Base-by-base conservation (phyloP, 345 rosid species). In the Brassica rapa region DNA sequence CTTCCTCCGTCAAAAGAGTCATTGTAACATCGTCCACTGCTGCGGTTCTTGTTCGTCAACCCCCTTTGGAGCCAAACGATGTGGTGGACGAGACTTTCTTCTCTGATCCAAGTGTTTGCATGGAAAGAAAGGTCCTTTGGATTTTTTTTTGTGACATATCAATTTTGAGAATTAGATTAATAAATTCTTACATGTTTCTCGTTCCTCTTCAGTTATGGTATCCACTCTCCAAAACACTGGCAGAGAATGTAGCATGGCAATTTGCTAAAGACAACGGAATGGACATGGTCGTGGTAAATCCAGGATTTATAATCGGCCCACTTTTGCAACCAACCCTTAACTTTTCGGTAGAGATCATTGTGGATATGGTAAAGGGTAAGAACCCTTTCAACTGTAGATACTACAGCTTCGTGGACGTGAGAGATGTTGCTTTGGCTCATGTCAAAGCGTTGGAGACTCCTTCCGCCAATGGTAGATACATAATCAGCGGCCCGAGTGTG, bases 51-150 rank as follows among this genome's bases (percentile, higher is more conserved):
- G 81, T 51, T 71, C 66, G 46, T 15, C 16, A 46, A 46, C 55
- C 16, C 11, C 79, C 78, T 15, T 51, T 81, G 3, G 72, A 72
- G 49, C 73, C 82, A 2, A 82, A 84, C 14, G 61, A 76, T 6
- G 14, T 55, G n/a, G 70, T 89, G 10, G 89, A 87, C 37, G 92
- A 89, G 77, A 77, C 83, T 59, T 86, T 86, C 85, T 81, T 80
- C 72, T 86, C 90, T 1, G 83, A 86, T 71, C 83, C 85, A 35
- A 71, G 15, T 19, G 9, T 78, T 32, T 83, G 82, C 51, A 64
- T 72, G 67, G 62, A 76, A 8, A 27, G 30, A 41, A 51, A 82
- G 86, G 85, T 84, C 8, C 6, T 23, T 16, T 25, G 2, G 55
- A 24, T 32, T 53, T 3, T 71, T 23, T 62, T 27, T 15, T 32